phyloP scores from a whole-genome alignment of 495 filamentous ascomycete genomes.

The Aspergillus incahuasiensis region DNA sequence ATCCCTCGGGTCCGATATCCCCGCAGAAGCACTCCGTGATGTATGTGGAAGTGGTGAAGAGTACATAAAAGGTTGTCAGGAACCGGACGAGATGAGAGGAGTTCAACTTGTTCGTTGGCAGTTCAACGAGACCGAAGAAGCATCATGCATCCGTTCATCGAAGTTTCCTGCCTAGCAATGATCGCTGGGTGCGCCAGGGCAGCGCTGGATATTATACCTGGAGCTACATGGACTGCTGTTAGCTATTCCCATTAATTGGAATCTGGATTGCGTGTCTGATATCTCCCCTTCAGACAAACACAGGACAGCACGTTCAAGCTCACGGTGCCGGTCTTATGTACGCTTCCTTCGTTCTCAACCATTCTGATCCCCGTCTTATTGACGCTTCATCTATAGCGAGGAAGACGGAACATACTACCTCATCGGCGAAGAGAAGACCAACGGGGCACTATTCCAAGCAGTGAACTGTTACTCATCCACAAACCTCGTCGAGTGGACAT shows the following conservation, averaged over 20 bases:
- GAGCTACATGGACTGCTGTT: constrained; percentile 17
- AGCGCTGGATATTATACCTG: constrained; percentile 9
- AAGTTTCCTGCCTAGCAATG: background rate
- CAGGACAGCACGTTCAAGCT: constrained; percentile 54
- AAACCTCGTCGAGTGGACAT: constrained; percentile 59
- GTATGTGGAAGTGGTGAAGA: background rate
- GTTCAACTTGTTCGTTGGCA: background rate
- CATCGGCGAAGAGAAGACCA: constrained; percentile 62
- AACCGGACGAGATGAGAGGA: background rate
- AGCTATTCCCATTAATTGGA: background rate
- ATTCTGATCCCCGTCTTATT: background rate
- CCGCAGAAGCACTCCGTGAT: background rate
- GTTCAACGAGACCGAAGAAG: background rate
- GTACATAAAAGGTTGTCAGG: background rate
- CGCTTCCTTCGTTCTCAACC: background rate
- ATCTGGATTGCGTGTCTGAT: too few species aligned
- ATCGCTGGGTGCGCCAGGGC: background rate
- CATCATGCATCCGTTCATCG: background rate
- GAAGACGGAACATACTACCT: constrained; percentile 55
- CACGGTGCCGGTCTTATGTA: constrained; percentile 28
- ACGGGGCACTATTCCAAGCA: constrained; percentile 53
- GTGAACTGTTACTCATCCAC: constrained; percentile 49
- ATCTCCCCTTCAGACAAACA: background rate
- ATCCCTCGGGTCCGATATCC: background rate
- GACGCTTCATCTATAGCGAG: constrained; percentile 28